Conservation (phyloP, 2,329 filamentous ascomycete species). For the Colletotrichum salicis region DNA sequence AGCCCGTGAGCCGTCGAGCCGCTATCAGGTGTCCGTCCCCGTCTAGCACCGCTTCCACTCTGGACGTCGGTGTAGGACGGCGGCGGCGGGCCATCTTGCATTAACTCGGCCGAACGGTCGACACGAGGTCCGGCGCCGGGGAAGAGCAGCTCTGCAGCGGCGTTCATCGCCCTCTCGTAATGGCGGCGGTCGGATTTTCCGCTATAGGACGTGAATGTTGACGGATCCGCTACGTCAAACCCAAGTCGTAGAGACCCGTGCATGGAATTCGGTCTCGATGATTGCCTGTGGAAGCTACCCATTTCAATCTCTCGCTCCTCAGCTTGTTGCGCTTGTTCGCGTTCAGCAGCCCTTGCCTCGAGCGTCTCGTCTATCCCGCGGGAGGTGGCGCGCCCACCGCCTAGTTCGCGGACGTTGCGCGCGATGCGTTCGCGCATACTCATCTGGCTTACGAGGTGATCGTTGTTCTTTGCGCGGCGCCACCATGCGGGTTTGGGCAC, state of each 20-base stretch:
- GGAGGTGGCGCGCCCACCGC: constrained; percentile 58
- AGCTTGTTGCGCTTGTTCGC: constrained; percentile 32
- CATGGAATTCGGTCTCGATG: constrained; percentile 24
- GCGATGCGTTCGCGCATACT: constrained; percentile 63
- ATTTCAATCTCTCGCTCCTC: constrained; percentile 53
- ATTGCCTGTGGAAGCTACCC: constrained; percentile 41
- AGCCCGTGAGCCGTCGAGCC: constrained; percentile 28
- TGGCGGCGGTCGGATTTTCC: constrained; percentile 58
- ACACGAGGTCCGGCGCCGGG: constrained; percentile 50
- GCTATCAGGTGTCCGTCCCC: constrained; percentile 7
- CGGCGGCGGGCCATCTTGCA: constrained; percentile 54
- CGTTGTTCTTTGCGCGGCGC: constrained; percentile 62
- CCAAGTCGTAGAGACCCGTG: constrained; percentile 36
- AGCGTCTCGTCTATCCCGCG: constrained; percentile 52
- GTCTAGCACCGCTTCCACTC: not conserved
- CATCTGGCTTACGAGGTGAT: constrained; percentile 47
- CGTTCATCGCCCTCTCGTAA: constrained; percentile 55
- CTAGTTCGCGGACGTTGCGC: constrained; percentile 66
- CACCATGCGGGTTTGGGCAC: constrained; percentile 74
- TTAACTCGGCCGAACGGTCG: constrained; percentile 52
- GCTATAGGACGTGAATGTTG: constrained; percentile 45
- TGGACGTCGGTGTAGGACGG: constrained; percentile 49
- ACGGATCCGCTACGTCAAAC: constrained; percentile 38
- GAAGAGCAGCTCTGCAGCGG: constrained; percentile 60
- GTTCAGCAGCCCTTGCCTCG: constrained; percentile 48